Percentiles rank a stretch among this genome's conserved stretches.
phyloP scores from a whole-genome alignment of 306 rosid species.

The Senna siamea region DNA sequence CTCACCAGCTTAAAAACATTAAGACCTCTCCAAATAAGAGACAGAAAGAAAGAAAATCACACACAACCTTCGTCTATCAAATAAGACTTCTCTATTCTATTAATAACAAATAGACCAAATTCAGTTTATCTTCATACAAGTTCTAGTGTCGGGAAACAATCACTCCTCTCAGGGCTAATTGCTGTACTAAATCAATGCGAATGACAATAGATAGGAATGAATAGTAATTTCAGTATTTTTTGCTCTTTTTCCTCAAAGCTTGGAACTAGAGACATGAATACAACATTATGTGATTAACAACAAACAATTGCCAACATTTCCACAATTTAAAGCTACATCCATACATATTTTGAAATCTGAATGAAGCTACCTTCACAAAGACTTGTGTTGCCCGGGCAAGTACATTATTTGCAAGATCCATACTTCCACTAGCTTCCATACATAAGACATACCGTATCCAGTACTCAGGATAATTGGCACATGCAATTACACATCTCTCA shows the following conservation, averaged over 20 bases:
- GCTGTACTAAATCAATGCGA: constrained; percentile 8
- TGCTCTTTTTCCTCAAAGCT: background rate
- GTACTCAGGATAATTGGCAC: constrained; percentile 95
- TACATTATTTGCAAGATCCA: constrained; percentile 90
- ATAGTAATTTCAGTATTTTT: background rate
- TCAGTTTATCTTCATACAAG: background rate
- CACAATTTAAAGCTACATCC: too few species aligned
- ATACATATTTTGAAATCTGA: too few species aligned
- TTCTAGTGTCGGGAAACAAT: constrained; percentile 22
- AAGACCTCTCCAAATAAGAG: too few species aligned
- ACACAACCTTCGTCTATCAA: too few species aligned
- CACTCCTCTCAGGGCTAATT: background rate
- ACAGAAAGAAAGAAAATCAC: too few species aligned
- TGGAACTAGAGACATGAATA: background rate
- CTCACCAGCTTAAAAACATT: too few species aligned
- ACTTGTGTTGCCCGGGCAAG: constrained; percentile 96
- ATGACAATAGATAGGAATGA: background rate
- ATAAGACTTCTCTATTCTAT: background rate
- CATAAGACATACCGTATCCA: constrained; percentile 89
- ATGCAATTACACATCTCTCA: constrained; percentile 92
- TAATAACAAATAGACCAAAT: background rate
- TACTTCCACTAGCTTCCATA: constrained; percentile 68
- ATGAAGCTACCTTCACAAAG: constrained; percentile 79
- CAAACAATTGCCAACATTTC: too few species aligned
- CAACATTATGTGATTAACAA: background rate